These are phyloP conservation scores for Colletotrichum paranaense DNA, from an alignment of 2,329 filamentous ascomycete species.

Conservation along the genomic window DNA sequence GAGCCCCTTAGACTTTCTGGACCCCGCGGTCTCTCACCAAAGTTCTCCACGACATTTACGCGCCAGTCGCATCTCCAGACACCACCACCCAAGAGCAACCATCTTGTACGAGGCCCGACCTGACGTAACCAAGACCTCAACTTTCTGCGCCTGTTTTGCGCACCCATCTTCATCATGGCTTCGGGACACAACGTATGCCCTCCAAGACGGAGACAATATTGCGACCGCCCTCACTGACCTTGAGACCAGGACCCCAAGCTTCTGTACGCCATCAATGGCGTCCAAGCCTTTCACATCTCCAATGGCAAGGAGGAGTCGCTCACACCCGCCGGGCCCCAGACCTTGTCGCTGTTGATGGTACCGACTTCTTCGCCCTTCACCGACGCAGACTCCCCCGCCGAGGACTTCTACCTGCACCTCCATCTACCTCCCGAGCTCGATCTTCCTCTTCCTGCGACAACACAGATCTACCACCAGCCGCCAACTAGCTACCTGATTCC, in stretches of 20 bases:
- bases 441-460: slow-evolving; percentile 91
- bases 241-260: slow-evolving; percentile 69
- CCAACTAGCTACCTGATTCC: slow-evolving; percentile 94
- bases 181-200: slow-evolving; percentile 56
- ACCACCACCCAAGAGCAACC: neutral
- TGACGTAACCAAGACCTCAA: slow-evolving; percentile 10
- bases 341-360: slow-evolving; percentile 94
- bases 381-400: slow-evolving; percentile 77
- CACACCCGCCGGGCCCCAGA: slow-evolving; percentile 88
- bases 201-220: slow-evolving; percentile 11
- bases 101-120: neutral
- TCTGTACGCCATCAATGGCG: slow-evolving; percentile 81
- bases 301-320: slow-evolving; percentile 87
- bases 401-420: slow-evolving; percentile 97
- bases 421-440: slow-evolving; percentile 95
- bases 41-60: neutral
- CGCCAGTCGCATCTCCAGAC: neutral
- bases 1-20: neutral
- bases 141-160: neutral
- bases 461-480: slow-evolving; percentile 96
- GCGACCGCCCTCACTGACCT: slow-evolving; percentile 10
- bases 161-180: slow-evolving; percentile 47
- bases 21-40: neutral
- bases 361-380: slow-evolving; percentile 83
- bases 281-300: slow-evolving; percentile 90